A percentile compares a stretch with the other conserved stretches of the same genome.
Conservation (phyloP, 345 rosid genomes). For the Psidium friedrichsthalianum region DNA sequence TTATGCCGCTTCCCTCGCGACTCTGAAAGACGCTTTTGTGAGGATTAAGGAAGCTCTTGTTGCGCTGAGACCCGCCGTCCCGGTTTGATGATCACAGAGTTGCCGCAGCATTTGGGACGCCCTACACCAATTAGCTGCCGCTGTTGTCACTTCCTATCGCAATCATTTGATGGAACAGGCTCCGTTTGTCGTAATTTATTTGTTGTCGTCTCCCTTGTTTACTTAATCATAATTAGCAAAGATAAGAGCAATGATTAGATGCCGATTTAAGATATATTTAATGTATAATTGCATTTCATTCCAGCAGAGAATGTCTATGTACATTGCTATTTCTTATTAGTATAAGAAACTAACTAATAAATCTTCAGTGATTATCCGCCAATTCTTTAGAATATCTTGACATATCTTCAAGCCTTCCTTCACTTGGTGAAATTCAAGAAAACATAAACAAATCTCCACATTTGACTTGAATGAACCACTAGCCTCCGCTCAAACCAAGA, state of each 20-base stretch:
- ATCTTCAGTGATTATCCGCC: no score
- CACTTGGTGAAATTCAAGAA: no score
- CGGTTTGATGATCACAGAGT: slow-evolving; percentile 17
- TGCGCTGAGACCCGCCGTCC: slow-evolving; percentile 38
- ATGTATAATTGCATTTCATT: neutral
- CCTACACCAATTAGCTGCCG: neutral
- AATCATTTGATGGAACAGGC: neutral
- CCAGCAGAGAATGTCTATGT: neutral
- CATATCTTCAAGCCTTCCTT: no score
- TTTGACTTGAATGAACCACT: no score
- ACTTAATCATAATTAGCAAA: neutral
- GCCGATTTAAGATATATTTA: neutral
- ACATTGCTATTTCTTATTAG: neutral
- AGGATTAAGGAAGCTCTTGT: slow-evolving; percentile 70
- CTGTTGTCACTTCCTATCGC: neutral
- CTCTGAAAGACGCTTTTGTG: slow-evolving; percentile 65
- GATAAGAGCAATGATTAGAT: neutral
- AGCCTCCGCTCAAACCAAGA: no score
- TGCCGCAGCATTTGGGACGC: neutral
- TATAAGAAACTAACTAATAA: no score
- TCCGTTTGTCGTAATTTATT: neutral
- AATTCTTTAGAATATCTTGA: no score
- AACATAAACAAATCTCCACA: no score
- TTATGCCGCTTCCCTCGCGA: slow-evolving; percentile 72
- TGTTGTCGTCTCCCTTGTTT: neutral